Conservation (phyloP, 305 asterid genomes). For the Coffea humblotiana region DNA sequence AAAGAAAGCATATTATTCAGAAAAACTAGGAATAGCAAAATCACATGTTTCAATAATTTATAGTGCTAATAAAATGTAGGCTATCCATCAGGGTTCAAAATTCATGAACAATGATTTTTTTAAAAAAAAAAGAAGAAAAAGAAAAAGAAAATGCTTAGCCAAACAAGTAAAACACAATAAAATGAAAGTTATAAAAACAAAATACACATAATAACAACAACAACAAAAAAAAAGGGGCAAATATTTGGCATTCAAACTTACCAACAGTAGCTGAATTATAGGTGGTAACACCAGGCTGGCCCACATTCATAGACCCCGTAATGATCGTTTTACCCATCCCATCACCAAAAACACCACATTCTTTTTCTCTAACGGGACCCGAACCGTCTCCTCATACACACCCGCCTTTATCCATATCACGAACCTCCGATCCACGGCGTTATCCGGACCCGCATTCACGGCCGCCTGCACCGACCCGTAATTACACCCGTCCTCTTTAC, state of each 20-base stretch:
- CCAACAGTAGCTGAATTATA: slow-evolving; percentile 50
- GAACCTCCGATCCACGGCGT: slow-evolving; percentile 29
- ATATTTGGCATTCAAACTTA: slow-evolving; percentile 1
- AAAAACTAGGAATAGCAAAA: too few species aligned
- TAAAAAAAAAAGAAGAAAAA: too few species aligned
- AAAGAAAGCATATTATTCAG: too few species aligned
- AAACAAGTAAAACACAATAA: too few species aligned
- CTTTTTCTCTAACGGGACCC: slow-evolving; percentile 2
- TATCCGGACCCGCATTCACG: slow-evolving; percentile 48
- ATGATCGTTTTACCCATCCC: slow-evolving; percentile 88
- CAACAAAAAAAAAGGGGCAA: too few species aligned
- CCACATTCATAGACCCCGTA: slow-evolving; percentile 65
- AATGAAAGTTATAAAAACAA: too few species aligned
- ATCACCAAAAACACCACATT: slow-evolving; percentile 50
- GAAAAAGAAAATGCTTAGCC: too few species aligned
- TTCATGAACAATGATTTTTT: too few species aligned
- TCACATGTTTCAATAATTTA: too few species aligned
- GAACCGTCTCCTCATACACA: slow-evolving; percentile 48
- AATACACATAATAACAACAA: too few species aligned
- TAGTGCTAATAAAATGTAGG: too few species aligned
- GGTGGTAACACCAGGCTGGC: slow-evolving; percentile 53
- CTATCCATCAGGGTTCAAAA: too few species aligned
- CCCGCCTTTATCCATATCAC: slow-evolving; percentile 55
- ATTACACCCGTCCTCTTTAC: slow-evolving; percentile 38
- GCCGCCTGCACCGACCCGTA: slow-evolving; percentile 60